phyloP scores from a whole-genome alignment of 2,329 filamentous ascomycete genomes.

The Colletotrichum coccodes region DNA sequence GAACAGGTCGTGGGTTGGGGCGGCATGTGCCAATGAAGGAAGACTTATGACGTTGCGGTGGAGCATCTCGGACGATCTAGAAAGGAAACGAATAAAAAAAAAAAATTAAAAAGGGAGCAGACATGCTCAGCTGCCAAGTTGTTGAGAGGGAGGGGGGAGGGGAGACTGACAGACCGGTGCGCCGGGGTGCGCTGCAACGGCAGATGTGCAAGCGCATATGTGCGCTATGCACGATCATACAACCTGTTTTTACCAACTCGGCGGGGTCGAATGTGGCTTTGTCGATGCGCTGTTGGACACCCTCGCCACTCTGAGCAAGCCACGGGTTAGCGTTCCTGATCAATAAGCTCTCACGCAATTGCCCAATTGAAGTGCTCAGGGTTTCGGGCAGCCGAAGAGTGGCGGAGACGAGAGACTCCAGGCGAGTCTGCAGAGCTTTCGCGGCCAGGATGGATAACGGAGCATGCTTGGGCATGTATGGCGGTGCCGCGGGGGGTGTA shows the following conservation, averaged over 20 bases:
- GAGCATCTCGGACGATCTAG: neutral
- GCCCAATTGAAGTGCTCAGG: neutral
- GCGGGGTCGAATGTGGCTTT: neutral
- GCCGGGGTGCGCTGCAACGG: too few relatives aligned
- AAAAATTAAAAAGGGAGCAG: too few relatives aligned
- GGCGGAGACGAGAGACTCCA: neutral
- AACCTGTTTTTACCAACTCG: too few relatives aligned
- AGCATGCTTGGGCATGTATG: too few relatives aligned
- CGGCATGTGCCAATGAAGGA: too few relatives aligned
- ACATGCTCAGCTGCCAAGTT: neutral
- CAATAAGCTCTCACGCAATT: neutral
- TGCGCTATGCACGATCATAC: too few relatives aligned
- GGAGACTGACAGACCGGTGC: too few relatives aligned
- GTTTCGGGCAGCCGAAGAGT: neutral
- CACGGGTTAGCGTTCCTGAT: neutral
- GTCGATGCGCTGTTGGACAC: neutral
- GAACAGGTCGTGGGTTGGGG: neutral
- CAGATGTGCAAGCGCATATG: too few relatives aligned
- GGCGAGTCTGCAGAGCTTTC: neutral
- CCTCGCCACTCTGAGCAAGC: neutral
- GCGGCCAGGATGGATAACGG: neutral
- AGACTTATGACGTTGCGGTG: neutral
- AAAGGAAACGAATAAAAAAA: too few relatives aligned
- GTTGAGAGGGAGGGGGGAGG: too few relatives aligned
- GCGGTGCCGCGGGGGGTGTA: too few relatives aligned